Percentiles rank a stretch among this genome's conserved stretches.
These are phyloP conservation scores for Cryptococcus neoformans DNA, from an alignment of 1,284 basidiomycete genomes.

Conservation along the genomic window DNA sequence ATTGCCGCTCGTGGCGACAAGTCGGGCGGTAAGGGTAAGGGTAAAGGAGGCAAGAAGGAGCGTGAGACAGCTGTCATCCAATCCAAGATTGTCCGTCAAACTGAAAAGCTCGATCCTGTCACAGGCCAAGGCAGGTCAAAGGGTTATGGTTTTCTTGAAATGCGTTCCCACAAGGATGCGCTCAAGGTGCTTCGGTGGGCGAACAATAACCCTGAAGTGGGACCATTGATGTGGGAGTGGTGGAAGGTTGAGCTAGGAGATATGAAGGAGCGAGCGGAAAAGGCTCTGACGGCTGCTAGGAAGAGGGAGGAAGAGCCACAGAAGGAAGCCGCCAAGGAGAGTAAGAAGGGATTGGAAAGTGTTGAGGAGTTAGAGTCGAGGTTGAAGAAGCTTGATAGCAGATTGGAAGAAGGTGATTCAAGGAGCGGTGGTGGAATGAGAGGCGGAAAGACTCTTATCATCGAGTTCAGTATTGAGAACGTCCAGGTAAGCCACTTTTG, in stretches of 20 bases:
- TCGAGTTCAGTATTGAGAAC: constrained; percentile 94
- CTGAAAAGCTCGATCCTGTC: constrained; percentile 79
- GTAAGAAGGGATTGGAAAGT: constrained; percentile 35
- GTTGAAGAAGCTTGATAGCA: constrained; percentile 51
- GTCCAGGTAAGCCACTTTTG: constrained; percentile 60
- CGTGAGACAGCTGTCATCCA: constrained; percentile 66
- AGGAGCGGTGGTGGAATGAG: constrained; percentile 43
- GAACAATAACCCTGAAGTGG: constrained; percentile 77
- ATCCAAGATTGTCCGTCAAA: constrained; percentile 77
- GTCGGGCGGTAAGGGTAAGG: constrained; percentile 35
- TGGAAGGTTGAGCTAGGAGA: constrained; percentile 77
- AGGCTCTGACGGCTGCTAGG: constrained; percentile 37
- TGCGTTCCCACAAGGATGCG: constrained; percentile 82
- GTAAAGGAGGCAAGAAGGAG: constrained; percentile 48
- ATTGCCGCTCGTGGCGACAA: constrained; percentile 44
- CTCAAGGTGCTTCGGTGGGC: constrained; percentile 89
- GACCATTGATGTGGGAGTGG: constrained; percentile 68
- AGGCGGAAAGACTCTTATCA: constrained; percentile 65
- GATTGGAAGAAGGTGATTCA: constrained; percentile 40
- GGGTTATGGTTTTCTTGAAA: constrained; percentile 95
- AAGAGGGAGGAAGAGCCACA: constrained; percentile 29
- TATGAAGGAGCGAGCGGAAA: constrained; percentile 60
- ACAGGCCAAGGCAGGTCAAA: constrained; percentile 83
- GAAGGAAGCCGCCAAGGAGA: constrained; percentile 41
- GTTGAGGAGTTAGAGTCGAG: constrained; percentile 47